Conservation (phyloP, 1,284 basidiomycete genomes). For the Pseudozyma tsukubaensis region DNA sequence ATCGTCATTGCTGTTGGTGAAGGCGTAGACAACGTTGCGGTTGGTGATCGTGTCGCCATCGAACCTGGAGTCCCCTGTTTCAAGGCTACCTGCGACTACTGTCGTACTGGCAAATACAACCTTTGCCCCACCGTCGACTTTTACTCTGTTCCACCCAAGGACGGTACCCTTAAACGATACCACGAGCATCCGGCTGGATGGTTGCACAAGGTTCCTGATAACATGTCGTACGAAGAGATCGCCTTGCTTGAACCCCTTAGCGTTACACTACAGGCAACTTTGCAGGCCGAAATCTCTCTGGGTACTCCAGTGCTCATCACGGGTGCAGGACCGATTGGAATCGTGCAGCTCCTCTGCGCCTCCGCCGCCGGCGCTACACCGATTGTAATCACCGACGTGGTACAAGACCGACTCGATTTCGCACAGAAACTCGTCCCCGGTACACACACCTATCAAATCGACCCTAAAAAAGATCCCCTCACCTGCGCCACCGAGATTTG, state of each 20-base stretch:
- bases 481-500: slow-evolving; percentile 57
- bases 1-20: slow-evolving; percentile 63
- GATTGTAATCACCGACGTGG: slow-evolving; percentile 73
- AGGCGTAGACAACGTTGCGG: slow-evolving; percentile 58
- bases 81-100: slow-evolving; percentile 71
- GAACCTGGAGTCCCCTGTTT: slow-evolving; percentile 71
- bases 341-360: slow-evolving; percentile 72
- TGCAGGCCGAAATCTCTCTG: slow-evolving; percentile 71
- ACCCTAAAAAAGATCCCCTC: slow-evolving; percentile 33
- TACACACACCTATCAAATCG: slow-evolving; percentile 69
- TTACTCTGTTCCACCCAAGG: slow-evolving; percentile 68
- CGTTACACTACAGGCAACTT: slow-evolving; percentile 73
- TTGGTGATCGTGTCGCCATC: slow-evolving; percentile 64
- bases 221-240: slow-evolving; percentile 71
- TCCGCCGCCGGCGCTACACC: slow-evolving; percentile 73
- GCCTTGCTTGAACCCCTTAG: slow-evolving; percentile 72
- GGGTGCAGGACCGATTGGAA: slow-evolving; percentile 71
- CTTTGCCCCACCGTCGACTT: slow-evolving; percentile 68
- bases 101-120: slow-evolving; percentile 73
- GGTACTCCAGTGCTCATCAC: slow-evolving; percentile 66
- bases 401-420: slow-evolving; percentile 72
- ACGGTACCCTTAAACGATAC: slow-evolving; percentile 68
- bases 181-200: slow-evolving; percentile 73
- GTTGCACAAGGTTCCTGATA: slow-evolving; percentile 72
- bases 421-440: slow-evolving; percentile 72